phyloP scores from a whole-genome alignment of 352 stramenopile species.

The Phytophthora fragariaefolia region DNA sequence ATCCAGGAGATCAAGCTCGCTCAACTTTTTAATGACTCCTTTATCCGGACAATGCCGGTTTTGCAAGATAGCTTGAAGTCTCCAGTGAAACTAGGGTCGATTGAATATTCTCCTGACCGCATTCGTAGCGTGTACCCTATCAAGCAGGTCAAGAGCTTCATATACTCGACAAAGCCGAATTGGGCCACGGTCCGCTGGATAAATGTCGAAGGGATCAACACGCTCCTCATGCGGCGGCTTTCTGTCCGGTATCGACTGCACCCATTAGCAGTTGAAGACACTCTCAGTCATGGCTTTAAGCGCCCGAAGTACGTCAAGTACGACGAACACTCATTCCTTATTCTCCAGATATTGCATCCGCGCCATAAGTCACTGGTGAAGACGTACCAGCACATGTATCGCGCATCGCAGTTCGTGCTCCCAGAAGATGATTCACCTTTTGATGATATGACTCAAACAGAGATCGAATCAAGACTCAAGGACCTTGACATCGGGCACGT shows the following conservation, averaged over 20 bases:
- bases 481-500: constrained; percentile 56
- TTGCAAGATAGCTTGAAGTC: constrained; percentile 37
- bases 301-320: constrained; percentile 86
- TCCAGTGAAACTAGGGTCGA: constrained; percentile 48
- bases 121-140: constrained; percentile 76
- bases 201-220: constrained; percentile 64
- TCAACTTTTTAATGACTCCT: constrained; percentile 74
- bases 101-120: constrained; percentile 77
- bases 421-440: constrained; percentile 53
- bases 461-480: constrained; percentile 56
- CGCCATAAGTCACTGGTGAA: constrained; percentile 53
- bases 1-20: constrained; percentile 89
- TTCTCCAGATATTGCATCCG: constrained; percentile 65
- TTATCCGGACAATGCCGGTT: constrained; percentile 47
- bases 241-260: constrained; percentile 85
- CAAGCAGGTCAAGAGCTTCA: constrained; percentile 70
- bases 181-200: constrained; percentile 85
- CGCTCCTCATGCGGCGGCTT: constrained; percentile 65
- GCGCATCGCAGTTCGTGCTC: constrained; percentile 54
- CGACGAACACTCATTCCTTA: constrained; percentile 80
- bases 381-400: constrained; percentile 73
- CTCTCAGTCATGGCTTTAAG: constrained; percentile 65
- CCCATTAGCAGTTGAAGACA: constrained; percentile 79
- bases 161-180: constrained; percentile 76
- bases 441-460: constrained; percentile 61